Evolutionary conservation across 208 protist species (phyloP).

Genomic region (Trypanosoma cruzi): DNA sequence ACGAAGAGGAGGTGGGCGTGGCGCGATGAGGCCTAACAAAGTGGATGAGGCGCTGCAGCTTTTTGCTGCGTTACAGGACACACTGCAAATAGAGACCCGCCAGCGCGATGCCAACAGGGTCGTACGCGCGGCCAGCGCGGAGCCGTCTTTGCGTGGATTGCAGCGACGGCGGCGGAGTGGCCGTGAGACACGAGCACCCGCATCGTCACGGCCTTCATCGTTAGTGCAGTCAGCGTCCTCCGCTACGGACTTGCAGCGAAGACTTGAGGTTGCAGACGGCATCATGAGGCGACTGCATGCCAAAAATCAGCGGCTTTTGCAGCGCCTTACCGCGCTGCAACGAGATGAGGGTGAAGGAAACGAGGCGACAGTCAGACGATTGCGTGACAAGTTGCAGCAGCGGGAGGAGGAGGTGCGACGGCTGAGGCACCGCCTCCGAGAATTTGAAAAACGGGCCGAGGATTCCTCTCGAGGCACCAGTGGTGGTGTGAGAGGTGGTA

Average conservation of each 20-base stretch:
- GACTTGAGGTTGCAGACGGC: slow-evolving; percentile 26
- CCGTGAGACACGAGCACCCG: not conserved
- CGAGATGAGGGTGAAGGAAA: not conserved
- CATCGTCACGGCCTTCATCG: not conserved
- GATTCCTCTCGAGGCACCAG: not conserved
- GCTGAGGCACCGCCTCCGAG: slow-evolving; percentile 4
- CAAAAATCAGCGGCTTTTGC: slow-evolving; percentile 38
- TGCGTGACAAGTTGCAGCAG: slow-evolving; percentile 14
- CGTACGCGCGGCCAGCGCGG: not conserved
- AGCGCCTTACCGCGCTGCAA: slow-evolving; percentile 12
- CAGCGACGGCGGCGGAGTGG: not conserved
- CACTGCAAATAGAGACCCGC: slow-evolving; percentile 1
- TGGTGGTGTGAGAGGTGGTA: no score
- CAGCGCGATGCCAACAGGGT: not conserved
- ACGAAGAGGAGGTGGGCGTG: no score
- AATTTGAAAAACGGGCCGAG: not conserved
- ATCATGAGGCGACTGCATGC: slow-evolving; percentile 38
- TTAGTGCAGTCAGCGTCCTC: not conserved
- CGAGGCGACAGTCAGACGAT: not conserved
- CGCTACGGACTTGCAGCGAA: slow-evolving; percentile 11
- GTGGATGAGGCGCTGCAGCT: slow-evolving; percentile 32
- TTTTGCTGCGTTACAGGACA: slow-evolving; percentile 26
- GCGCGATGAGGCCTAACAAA: slow-evolving; percentile 13
- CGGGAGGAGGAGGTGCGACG: slow-evolving; percentile 24
- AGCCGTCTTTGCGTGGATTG: not conserved